Evolutionary conservation across 768 basidiomycete species (phyloP).

Genomic region (Amyloporia xantha): DNA sequence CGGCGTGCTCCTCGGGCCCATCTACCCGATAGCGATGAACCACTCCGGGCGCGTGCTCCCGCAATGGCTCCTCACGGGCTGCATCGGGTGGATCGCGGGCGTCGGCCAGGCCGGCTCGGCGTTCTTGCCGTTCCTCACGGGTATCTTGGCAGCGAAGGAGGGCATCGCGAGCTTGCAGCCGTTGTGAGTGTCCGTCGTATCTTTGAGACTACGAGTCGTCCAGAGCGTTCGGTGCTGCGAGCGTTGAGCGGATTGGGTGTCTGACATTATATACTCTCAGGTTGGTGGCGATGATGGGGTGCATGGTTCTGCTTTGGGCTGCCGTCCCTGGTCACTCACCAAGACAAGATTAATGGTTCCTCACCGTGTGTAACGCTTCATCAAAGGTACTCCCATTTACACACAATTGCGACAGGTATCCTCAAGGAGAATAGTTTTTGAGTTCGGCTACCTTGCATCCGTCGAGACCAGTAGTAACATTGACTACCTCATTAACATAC

Average conservation of each 20-base stretch:
- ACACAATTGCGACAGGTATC: too few species aligned
- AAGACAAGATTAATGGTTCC: constrained; percentile 8
- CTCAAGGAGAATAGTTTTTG: too few species aligned
- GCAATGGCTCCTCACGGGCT: constrained; percentile 32
- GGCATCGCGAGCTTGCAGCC: constrained; percentile 44
- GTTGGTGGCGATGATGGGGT: constrained; percentile 19
- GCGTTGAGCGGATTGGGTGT: neutral
- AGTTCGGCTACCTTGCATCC: too few species aligned
- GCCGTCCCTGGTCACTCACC: constrained; percentile 13
- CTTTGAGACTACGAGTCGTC: too few species aligned
- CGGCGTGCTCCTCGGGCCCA: constrained; percentile 45
- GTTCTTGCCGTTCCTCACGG: constrained; percentile 45
- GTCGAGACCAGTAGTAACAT: too few species aligned
- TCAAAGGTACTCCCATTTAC: too few species aligned
- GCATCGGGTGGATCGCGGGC: constrained; percentile 47
- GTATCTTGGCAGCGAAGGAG: constrained; percentile 32
- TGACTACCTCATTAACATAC: too few species aligned
- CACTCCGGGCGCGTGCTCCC: constrained; percentile 38
- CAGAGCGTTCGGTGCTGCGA: too few species aligned
- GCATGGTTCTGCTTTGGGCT: constrained; percentile 17
- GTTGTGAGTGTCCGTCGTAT: constrained; percentile 33
- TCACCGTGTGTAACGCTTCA: too few species aligned
- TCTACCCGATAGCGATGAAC: constrained; percentile 40
- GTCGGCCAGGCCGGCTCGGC: constrained; percentile 47
- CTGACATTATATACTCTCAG: constrained; percentile 2